Percentiles rank a stretch among this genome's conserved stretches.
These are phyloP conservation scores for Jamesozyma hellenica DNA, from an alignment of 805 yeast species.

Conservation along the genomic window DNA sequence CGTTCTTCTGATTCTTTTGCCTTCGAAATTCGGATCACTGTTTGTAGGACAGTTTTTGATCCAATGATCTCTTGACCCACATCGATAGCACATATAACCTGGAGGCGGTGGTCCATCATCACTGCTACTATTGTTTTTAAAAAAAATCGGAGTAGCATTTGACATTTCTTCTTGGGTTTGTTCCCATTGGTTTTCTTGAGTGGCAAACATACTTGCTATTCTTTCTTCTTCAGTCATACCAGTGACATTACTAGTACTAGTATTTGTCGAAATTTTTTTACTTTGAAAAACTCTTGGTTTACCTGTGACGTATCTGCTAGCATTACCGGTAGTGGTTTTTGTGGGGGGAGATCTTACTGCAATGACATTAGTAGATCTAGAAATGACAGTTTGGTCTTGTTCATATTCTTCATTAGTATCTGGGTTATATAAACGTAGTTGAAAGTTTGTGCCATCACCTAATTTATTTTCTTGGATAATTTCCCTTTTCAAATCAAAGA, in stretches of 20 bases:
- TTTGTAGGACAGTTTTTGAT: constrained; percentile 92
- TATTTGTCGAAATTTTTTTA: constrained; percentile 11
- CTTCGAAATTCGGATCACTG: constrained; percentile 88
- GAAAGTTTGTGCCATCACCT: constrained; percentile 78
- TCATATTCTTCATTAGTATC: constrained; percentile 66
- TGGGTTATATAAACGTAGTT: constrained; percentile 59
- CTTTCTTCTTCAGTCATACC: constrained; percentile 71
- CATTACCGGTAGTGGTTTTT: constrained; percentile 42
- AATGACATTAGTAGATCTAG: constrained; percentile 75
- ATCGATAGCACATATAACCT: constrained; percentile 89
- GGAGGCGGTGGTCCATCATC: constrained; percentile 78
- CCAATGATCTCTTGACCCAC: constrained; percentile 95
- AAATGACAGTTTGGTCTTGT: constrained; percentile 85
- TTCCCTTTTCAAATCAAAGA: constrained; percentile 87
- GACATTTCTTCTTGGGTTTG: constrained; percentile 89
- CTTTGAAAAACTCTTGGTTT: constrained; percentile 43
- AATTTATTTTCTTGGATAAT: constrained; percentile 72
- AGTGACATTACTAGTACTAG: constrained; percentile 15
- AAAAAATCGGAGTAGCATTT: constrained; percentile 66
- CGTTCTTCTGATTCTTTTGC: constrained; percentile 79
- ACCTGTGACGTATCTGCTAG: constrained; percentile 63
- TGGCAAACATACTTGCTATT: constrained; percentile 83
- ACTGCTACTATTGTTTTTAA: constrained; percentile 30
- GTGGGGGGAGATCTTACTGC: constrained; percentile 71
- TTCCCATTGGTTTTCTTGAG: constrained; percentile 90